These are phyloP conservation scores for Claviceps maximensis DNA, from an alignment of 2,329 filamentous ascomycete species.

Conservation along the genomic window DNA sequence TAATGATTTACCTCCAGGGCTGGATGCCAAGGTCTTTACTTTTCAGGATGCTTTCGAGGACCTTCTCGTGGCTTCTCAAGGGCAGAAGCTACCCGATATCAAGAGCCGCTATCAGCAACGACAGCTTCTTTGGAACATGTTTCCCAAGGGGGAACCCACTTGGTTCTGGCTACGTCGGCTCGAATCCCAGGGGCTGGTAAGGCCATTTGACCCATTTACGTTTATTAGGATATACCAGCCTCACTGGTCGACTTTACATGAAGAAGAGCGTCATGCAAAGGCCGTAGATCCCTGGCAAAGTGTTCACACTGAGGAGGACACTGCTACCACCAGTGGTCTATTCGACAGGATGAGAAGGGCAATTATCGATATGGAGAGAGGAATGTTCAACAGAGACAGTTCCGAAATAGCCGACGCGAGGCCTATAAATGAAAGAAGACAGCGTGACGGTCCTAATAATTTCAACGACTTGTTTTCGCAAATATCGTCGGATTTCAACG, in stretches of 20 bases:
- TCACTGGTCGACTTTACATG: conserved; percentile 18
- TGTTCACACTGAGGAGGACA: conserved; percentile 6
- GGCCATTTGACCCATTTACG: conserved; percentile 14
- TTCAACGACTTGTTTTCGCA: conserved; percentile 30
- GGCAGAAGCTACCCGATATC: conserved; percentile 28
- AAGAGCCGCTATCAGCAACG: conserved; percentile 21
- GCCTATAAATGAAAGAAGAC: background rate
- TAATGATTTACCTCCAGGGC: conserved; percentile 25
- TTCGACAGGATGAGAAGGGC: conserved; percentile 6
- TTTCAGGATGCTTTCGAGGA: conserved; percentile 47
- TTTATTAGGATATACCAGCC: conserved; percentile 7
- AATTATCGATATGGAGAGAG: conserved; percentile 4
- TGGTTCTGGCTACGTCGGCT: conserved; percentile 29
- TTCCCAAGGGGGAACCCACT: conserved; percentile 26
- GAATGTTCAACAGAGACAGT: conserved; percentile 1
- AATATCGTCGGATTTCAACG: conserved; percentile 23
- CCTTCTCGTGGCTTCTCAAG: conserved; percentile 34
- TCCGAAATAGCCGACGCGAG: background rate
- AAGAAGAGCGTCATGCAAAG: conserved; percentile 15
- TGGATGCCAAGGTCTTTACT: conserved; percentile 29
- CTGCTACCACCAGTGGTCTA: conserved; percentile 4
- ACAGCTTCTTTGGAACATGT: conserved; percentile 24
- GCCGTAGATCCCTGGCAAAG: conserved; percentile 17
- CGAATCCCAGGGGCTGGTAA: conserved; percentile 24
- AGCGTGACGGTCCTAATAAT: conserved; percentile 15